Conservation (phyloP, 257 asterid genomes). For the Rehmannia glutinosa region DNA sequence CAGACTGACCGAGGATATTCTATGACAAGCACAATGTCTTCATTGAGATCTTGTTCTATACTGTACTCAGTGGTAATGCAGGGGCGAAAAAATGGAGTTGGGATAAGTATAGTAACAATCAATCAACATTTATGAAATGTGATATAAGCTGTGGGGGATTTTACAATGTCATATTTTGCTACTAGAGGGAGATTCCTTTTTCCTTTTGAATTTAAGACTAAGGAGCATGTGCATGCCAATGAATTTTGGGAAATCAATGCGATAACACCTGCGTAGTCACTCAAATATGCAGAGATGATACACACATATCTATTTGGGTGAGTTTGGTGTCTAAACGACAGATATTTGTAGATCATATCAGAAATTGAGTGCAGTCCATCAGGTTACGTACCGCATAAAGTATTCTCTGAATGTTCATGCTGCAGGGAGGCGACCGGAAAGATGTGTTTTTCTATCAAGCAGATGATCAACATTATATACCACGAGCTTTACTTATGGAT, state of each 20-base stretch:
- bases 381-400: too few relatives aligned
- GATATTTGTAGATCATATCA: background rate
- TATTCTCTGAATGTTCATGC: constrained; percentile 10
- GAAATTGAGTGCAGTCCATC: background rate
- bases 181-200: background rate
- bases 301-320: background rate
- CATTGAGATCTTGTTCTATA: background rate
- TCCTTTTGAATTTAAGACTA: background rate
- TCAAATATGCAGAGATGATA: background rate
- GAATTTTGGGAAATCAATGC: background rate
- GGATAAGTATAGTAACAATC: background rate
- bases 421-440: constrained; percentile 97
- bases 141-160: background rate
- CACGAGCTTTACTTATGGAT: constrained; percentile 96
- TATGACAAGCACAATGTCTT: background rate
- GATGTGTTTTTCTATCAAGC: constrained; percentile 99
- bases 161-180: background rate
- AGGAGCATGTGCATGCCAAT: background rate
- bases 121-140: background rate
- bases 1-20: background rate
- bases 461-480: constrained; percentile 96
- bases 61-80: background rate
- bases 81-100: background rate
- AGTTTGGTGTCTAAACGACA: background rate
- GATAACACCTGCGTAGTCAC: background rate